Evolutionary conservation across 139 green algal genomes (phyloP).

Genomic region (Asterochloris erici): DNA sequence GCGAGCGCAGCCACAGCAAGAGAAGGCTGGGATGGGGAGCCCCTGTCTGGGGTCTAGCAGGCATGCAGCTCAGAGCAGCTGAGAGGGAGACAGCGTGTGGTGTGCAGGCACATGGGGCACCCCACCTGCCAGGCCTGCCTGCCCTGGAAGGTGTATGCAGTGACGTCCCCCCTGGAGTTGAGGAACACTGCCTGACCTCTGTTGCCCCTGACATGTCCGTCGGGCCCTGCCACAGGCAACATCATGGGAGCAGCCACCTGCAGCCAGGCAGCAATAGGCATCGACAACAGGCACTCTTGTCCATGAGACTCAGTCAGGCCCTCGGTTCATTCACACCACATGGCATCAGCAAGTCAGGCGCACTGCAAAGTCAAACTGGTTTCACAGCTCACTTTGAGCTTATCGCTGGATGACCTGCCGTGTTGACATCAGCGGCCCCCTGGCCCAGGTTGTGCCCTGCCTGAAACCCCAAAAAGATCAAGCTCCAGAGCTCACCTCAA

Average conservation of each 20-base stretch:
- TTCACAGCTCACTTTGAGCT: no score
- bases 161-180: conserved; percentile 77
- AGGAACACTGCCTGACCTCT: conserved; percentile 63
- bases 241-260: conserved; percentile 72
- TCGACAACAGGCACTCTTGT: neutral
- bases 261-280: neutral
- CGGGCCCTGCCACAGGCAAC: conserved; percentile 60
- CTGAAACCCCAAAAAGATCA: no score
- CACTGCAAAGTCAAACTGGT: neutral
- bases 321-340: neutral
- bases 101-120: neutral
- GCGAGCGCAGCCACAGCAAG: conserved; percentile 1
- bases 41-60: neutral
- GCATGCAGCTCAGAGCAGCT: neutral
- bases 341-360: neutral
- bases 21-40: neutral
- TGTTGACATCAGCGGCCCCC: no score
- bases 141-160: conserved; percentile 52
- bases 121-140: conserved; percentile 59
- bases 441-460: no score
- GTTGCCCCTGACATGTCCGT: conserved; percentile 38
- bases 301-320: no score
- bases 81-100: neutral
- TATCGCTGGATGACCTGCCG: no score
- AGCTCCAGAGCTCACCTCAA: no score